Base-by-base conservation (phyloP, 2,329 filamentous ascomycete species). In the Aspergillus sojae region DNA sequence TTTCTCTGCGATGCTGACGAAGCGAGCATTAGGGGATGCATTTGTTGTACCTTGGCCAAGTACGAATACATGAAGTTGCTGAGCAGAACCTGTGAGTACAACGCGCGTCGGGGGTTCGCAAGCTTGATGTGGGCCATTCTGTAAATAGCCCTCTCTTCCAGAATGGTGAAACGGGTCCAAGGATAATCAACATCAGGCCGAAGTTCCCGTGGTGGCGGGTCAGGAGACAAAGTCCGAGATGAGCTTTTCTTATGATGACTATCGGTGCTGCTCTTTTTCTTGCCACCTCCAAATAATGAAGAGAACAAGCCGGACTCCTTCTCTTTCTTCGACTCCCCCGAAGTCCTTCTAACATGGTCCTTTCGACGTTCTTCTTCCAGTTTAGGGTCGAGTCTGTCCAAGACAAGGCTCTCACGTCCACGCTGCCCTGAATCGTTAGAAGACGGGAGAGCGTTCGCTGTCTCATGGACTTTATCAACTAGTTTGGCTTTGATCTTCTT, bases 21-120 rank as follows among this genome's bases (percentile, higher is more conserved):
- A n/a, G 92, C 92, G 50, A 96, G 89, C 72, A 96, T 92, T 80
- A 97, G 92, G 50, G 95, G 95, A 77, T 99, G 95, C 92, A 97
- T 97, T 73, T 96, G 93, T 80, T 99, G 95, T 53, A 99, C 95
- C 78, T 98, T 99, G 66, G 95, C 95, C 68, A 99, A 86, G 77
- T 99, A 99, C 62, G 93, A 95, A 81, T 99, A 99, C 95, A 99
- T 99, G 79, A 99, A 99, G 78, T 99, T 99, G 80, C 94, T 97
- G 69, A 99, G 86, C 63, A 99, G 84, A 26, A 99, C 95, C 78
- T 99, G 95, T 64, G 94, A 97, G 74, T 96, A 91, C 58, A 99
- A 81, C 46, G 94, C 91, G 61, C 95, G 90, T 52, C 94, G 89
- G 43, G 95, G 95, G 75, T 99, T 98, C n/a, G 95, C 95, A 65